Evolutionary conservation across 2,329 filamentous ascomycete species (phyloP), one percentile per base, ranked within the genome.

Genomic region (Pleomassaria siparia): DNA sequence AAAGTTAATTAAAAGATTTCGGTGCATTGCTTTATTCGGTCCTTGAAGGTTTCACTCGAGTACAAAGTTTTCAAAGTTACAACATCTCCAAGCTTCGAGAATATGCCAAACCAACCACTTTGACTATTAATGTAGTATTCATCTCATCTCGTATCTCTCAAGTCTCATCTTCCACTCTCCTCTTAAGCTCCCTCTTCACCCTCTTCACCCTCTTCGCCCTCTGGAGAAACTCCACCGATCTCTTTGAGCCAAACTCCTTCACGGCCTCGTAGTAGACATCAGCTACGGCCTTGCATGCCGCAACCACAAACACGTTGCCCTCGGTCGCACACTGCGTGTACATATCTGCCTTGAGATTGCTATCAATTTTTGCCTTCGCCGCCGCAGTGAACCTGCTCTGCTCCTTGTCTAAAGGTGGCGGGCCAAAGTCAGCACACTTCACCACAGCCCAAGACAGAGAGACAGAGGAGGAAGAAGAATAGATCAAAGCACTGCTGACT

Each of bases 301-400:
- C 40, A 8, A 44, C 22, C n/a, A 49, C 43, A 0, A 46, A 46
- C 1, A 35, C 24, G 18, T 15, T 11, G 2, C 43, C 46, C 39
- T 66, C 50, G 8, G 43, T 61, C 2, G 43, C 49, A 44, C 71
- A 74, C 47, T 65, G 54, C 2, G 55, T 51, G 18, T 64, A 60
- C 59, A 74, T 49, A 46, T 70, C 68, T 1, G 42, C 55, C 56
- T 72, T 74, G 59, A 83, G 81, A n/a, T 78, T 76, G 40, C 63
- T 55, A 43, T 83, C 80, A 33, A 83, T 76, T 4, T 51, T 63
- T n/a, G 60, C 44, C 58, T 76, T 77, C 44, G 62, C 66, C 6
- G 52, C 61, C 6, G 67, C 61, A 6, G 40, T 50, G 2, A 82
- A 80, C 2, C 80, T 74, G 2, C 44, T 63, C 56, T 82, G 79